Base-by-base conservation (phyloP, 2,329 filamentous ascomycete species). In the Colletotrichum orchidophilum region DNA sequence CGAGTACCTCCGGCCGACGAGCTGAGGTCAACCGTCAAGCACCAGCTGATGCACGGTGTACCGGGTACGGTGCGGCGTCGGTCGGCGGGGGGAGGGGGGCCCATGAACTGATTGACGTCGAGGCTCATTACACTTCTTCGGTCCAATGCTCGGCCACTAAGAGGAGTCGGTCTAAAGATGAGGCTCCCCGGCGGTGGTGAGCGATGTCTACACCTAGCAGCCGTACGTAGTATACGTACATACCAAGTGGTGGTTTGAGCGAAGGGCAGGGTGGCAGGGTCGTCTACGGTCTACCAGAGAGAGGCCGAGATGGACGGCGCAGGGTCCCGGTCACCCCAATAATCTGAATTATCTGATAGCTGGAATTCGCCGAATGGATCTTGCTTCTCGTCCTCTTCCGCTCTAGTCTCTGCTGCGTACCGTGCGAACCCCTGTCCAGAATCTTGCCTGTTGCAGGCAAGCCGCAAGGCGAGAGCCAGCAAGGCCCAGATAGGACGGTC, bases 101-200 rank as follows among this genome's bases (percentile, higher is more conserved):
- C 54, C 54, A 24, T 57, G 54, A 39, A n/a, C 12, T 24, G 62
- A n/a, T 59, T 61, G 60, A 69, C 60, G 53, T 53, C 26, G 63
- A 46, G 24, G 27, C 63, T 21, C 57, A 62, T 67, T 64, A 57
- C 52, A 13, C 42, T 60, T 62, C 27, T 12, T 71, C 69, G 69
- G 69, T 63, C 57, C 58, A 71, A 71, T 71, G 42, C 69, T 71
- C 69, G 69, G 69, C 64, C 69, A 54, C 69, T 69, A 71, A 59
- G 69, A 69, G 64, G 69, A 46, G 69, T 59, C 64, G 39, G 42
- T 26, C 39, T 33, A 27, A 27, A 57, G 49, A 27, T 52, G 46
- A 60, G 57, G 64, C 57, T 66, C 57, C 27, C 55, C 49, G 50
- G 31, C 49, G 50, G 31, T 27, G 42, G 60, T 46, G 15, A 33